Base-by-base conservation (phyloP, 495 filamentous ascomycete genomes). In the Penicilliopsis zonata region DNA sequence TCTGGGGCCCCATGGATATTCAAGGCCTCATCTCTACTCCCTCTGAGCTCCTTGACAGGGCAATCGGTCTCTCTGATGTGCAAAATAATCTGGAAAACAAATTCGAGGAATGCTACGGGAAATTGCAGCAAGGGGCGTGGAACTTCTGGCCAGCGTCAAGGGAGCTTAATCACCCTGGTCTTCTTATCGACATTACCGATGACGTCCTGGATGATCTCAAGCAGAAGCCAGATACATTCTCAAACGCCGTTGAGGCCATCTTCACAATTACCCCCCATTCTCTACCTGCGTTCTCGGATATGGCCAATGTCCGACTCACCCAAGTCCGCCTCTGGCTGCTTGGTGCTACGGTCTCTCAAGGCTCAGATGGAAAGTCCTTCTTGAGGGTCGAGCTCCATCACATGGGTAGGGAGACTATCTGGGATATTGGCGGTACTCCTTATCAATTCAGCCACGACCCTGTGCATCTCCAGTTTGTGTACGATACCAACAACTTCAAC, bases 391-490 rank as follows among this genome's bases (percentile, higher is more conserved):
- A 28, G 13, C 5, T 35, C 6, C 26, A 8, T 20, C 20, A 35
- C 19, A 21, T 27, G 3, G 33, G 33, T 2, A 24, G 28, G 12
- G 33, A 35, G 12, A 15, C 19, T 20, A 35, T 35, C 18, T 15
- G 18, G 9, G 33, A 35, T 27, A 8, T 7, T 27, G 12, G 15
- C 12, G 8, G 22, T 5, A n/a, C 26, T 10, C 7, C 14, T 9
- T 35, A 27, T 24, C 9, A n/a, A 8, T 35, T 35, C 25, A 16
- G n/a, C 9, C 33, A 35, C 23, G 33, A 35, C 17, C 25, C 33
- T 6, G 21, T 35, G 6, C 26, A 20, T 26, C 16, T 35, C n/a
- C 12, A 14, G 13, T 35, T 35, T 18, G 33, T 10, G 17, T 35
- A 35, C 18, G 22, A 35, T 28, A 13, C 18, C 13, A 18, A 1